These are phyloP conservation scores for Croton setiger DNA, from an alignment of 441 rosid genomes.

Conservation along the genomic window DNA sequence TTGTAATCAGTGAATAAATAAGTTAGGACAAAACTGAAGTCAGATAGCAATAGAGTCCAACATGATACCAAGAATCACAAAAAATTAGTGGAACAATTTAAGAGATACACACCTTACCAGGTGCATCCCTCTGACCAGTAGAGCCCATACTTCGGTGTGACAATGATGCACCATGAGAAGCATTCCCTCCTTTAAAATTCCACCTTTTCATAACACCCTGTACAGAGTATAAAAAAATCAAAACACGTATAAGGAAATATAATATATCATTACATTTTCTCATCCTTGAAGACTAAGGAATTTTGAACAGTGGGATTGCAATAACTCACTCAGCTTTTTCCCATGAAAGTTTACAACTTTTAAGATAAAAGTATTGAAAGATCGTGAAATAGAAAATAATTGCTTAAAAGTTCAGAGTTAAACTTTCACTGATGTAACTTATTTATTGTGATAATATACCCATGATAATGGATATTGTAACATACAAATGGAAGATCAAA, in stretches of 20 bases:
- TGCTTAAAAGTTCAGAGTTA: neutral
- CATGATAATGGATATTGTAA: neutral
- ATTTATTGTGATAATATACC: too few relatives aligned
- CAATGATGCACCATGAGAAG: conserved; percentile 81
- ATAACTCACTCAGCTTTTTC: neutral
- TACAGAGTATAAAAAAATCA: conserved; percentile 14
- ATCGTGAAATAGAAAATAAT: neutral
- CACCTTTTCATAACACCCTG: conserved; percentile 93
- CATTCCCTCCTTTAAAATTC: conserved; percentile 58
- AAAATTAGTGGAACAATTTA: neutral
- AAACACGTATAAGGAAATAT: neutral
- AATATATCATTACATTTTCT: neutral
- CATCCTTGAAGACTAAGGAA: neutral
- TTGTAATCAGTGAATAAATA: neutral
- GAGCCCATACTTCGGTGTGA: conserved; percentile 85
- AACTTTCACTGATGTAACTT: neutral
- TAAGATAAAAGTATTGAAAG: conserved; percentile 3
- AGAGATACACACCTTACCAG: conserved; percentile 71
- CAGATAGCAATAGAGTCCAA: neutral
- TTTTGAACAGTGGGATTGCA: neutral
- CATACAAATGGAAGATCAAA: neutral
- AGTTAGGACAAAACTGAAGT: neutral
- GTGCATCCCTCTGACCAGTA: conserved; percentile 96
- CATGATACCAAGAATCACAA: conserved; percentile 1
- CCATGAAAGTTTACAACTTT: neutral